Conservation (phyloP, 2,329 filamentous ascomycete species). For the Phialophora tarda region DNA sequence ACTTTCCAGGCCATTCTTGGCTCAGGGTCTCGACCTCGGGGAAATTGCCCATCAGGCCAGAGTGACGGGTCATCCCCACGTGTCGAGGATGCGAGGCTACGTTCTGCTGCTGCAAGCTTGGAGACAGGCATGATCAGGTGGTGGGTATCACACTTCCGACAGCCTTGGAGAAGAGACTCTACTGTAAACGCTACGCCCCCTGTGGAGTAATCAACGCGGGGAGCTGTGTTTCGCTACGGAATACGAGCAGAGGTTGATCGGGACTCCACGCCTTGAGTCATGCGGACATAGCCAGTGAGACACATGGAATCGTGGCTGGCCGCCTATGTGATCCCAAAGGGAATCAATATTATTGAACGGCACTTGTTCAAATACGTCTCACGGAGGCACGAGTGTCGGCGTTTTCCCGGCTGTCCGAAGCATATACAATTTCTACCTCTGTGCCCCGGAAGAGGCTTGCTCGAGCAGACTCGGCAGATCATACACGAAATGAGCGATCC, state of each 20-base stretch:
- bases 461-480: slow-evolving; percentile 6
- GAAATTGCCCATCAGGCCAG: slow-evolving; percentile 17
- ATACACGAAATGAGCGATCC: neutral
- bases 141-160: neutral
- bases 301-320: neutral
- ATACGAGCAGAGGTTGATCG: neutral
- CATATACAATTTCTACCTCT: neutral
- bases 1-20: neutral
- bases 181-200: neutral
- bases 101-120: neutral
- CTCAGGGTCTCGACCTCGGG: neutral
- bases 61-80: slow-evolving; percentile 12
- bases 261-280: neutral
- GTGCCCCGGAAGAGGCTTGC: neutral
- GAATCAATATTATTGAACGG: neutral
- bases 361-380: neutral
- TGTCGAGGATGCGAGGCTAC: slow-evolving; percentile 7
- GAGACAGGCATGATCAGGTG: neutral
- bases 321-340: neutral
- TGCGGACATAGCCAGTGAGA: neutral
- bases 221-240: neutral
- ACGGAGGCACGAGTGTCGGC: neutral
- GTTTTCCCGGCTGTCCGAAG: neutral
- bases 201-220: neutral
- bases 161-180: neutral